These are phyloP conservation scores for Ajuga chamaepitys DNA, from an alignment of 257 asterid species.

Conservation along the genomic window DNA sequence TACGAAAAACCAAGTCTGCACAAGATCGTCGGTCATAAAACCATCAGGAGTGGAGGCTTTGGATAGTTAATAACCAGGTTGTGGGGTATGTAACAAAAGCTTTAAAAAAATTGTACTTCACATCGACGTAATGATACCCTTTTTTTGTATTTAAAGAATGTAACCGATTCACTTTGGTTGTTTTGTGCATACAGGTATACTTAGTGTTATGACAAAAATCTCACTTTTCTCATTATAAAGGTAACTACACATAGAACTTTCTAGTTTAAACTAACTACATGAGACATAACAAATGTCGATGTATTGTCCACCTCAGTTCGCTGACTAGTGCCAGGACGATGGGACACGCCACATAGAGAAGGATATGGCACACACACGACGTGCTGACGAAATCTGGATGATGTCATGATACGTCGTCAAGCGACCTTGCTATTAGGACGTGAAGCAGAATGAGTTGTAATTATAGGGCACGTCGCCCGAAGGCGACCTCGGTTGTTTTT, in stretches of 20 bases:
- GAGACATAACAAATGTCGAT: neutral
- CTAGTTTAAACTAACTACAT: neutral
- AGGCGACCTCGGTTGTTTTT: too few relatives aligned
- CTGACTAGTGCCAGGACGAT: too few relatives aligned
- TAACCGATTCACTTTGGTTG: neutral
- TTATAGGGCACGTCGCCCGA: too few relatives aligned
- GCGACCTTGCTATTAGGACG: too few relatives aligned
- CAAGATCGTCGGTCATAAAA: conserved; percentile 70
- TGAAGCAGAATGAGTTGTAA: too few relatives aligned
- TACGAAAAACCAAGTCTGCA: conserved; percentile 82
- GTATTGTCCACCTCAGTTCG: too few relatives aligned
- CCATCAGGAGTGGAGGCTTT: conserved; percentile 71
- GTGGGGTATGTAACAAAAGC: conserved; percentile 61
- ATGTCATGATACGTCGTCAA: too few relatives aligned
- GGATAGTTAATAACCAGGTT: conserved; percentile 57
- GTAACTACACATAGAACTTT: conserved; percentile 21
- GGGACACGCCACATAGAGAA: too few relatives aligned
- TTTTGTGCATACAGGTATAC: conserved; percentile 36
- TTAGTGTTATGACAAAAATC: conserved; percentile 70
- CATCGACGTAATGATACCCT: neutral
- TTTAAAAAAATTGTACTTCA: neutral
- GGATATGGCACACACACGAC: too few relatives aligned
- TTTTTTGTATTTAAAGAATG: neutral
- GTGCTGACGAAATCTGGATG: too few relatives aligned
- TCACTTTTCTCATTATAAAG: conserved; percentile 70